Base-by-base conservation (phyloP, 2,329 filamentous ascomycete species). In the Madurella mycetomatis region DNA sequence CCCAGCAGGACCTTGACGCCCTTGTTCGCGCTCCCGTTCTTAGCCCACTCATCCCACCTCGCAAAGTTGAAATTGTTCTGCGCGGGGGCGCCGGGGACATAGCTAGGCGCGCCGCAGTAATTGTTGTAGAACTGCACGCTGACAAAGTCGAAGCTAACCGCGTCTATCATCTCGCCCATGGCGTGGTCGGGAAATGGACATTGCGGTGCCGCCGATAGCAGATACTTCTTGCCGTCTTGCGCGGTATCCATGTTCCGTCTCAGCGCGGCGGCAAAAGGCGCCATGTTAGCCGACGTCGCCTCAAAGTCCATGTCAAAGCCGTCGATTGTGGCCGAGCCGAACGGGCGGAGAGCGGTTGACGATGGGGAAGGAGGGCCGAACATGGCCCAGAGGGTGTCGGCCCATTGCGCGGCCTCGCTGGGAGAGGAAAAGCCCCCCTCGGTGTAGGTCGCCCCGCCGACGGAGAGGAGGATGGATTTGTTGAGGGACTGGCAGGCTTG, bases 291-390 rank as follows among this genome's bases (percentile, higher is more conserved):
- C 13, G 80, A 78, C 2, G 70, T 68, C 4, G 80, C 74, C 70
- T 90, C 87, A 58, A 90, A 84, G 67, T 91, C 87, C 59, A 90
- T 83, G 69, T 91, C 87, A 67, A 91, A 90, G 4, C 88, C 88
- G 66, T 91, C 86, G 41, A 91, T 72, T 4, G 81, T 74, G 9
- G 83, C 81, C 12, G 72, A 69, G 51, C 84, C 84, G 66, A 90
- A 90, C 1, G 87, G 87, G 9, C 88, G 81, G 53, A 81, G 75
- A 8, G 72, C 72, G 1, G 67, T 69, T 41, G 69, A 74, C 31
- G 69, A 72, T 12, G 70, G 62, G 39, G 68, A 64, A 8, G 69
- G 65, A 4, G 86, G 83, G 2, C 87, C 87, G 66, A 90, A 90
- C 58, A 84, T 86, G 48, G 80, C 74, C 87, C 87, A 91, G 53